phyloP scores from a whole-genome alignment of 257 asterid species.

The Mentha longifolia region DNA sequence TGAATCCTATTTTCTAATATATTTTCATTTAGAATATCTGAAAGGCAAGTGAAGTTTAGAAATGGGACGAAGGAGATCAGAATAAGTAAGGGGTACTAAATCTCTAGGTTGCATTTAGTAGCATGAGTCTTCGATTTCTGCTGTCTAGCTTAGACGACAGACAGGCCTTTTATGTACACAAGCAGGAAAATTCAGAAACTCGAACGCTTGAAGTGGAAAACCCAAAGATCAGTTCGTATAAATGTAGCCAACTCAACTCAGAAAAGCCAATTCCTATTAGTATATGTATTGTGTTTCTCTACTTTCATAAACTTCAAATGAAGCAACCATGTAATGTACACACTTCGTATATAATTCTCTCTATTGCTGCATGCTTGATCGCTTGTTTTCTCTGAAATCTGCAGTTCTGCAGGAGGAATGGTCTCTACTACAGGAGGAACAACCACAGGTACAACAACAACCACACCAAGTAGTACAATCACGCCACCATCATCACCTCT shows the following conservation, averaged over 20 bases:
- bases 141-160: background rate
- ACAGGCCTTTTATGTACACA: too few relatives aligned
- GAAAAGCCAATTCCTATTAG: too few relatives aligned
- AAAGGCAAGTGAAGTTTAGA: background rate
- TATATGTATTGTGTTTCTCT: too few relatives aligned
- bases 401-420: constrained; percentile 68
- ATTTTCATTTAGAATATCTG: background rate
- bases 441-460: background rate
- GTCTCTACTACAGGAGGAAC: constrained; percentile 38
- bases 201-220: too few relatives aligned
- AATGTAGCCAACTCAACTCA: too few relatives aligned
- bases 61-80: background rate
- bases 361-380: too few relatives aligned
- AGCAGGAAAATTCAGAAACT: too few relatives aligned
- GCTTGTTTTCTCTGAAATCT: constrained; percentile 20
- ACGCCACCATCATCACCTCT: constrained; percentile 54
- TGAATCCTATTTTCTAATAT: background rate
- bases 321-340: too few relatives aligned
- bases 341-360: too few relatives aligned
- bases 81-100: background rate
- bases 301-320: too few relatives aligned
- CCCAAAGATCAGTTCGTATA: too few relatives aligned
- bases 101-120: background rate
- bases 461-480: constrained; percentile 31
- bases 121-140: background rate